Evolutionary conservation across 768 basidiomycete genomes (phyloP), one percentile per base, ranked within the genome.

Genomic region (Lentinula lateritia): DNA sequence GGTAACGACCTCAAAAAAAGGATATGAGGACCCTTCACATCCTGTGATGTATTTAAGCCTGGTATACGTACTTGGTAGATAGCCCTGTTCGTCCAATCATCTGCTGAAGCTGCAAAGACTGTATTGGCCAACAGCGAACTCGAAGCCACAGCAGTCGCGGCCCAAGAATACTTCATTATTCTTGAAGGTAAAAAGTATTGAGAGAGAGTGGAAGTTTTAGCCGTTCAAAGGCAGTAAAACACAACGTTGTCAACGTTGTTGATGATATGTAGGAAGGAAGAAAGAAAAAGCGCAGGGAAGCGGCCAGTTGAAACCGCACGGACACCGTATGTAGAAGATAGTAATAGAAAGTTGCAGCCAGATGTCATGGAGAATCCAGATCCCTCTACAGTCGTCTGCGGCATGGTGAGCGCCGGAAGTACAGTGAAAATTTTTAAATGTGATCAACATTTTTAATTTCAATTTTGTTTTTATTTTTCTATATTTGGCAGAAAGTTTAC

Each of bases 1-100:
- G 7, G 84, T 85, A 48, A 90, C 75, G 55, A 89, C 63, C 74
- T 85, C 50, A 4, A 45, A 34, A 34, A 10, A 35, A 45, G 10
- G 23, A 1, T 7, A 32, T 32, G 6, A 43, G 28, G 10, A 36
- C 15, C 34, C n/a, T n/a, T 10, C n/a, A 4, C 16, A 7, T 38
- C 15, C 38, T 1, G 38, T 39, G 10, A 12, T 32, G 46, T 8
- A 38, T 39, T 13, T 41, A 18, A 41, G 43, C 28, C 42, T 28
- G 12, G n/a, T n/a, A 58, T n/a, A 45, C 52, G 23, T 16, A 70
- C 69, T 65, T 71, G 70, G 58, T 71, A 71, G 20, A 71, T 71
- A 15, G 69, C 64, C 61, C 67, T 58, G 36, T 64, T 61, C 42
- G 64, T 61, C 70, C 69, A 71, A 15, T 68, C 67, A 52, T 66